These are phyloP conservation scores for Fraxinus sp. DNA, from an alignment of 305 asterid genomes.

Conservation along the genomic window DNA sequence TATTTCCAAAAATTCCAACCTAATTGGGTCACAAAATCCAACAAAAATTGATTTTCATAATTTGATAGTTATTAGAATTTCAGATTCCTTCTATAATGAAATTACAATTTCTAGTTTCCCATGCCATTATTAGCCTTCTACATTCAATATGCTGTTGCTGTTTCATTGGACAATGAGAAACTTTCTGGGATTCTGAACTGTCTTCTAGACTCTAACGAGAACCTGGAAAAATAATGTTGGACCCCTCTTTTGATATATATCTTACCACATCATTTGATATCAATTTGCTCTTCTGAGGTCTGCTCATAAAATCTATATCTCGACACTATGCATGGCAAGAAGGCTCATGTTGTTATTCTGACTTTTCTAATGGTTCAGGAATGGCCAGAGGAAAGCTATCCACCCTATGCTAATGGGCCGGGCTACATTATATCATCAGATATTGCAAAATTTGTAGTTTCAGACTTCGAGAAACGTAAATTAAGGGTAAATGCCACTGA, in stretches of 20 bases:
- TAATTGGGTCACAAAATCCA: too few relatives aligned
- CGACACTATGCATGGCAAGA: background rate
- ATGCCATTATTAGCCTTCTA: background rate
- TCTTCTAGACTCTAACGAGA: background rate
- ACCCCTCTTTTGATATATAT: background rate
- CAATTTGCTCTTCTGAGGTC: background rate
- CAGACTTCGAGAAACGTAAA: constrained; percentile 61
- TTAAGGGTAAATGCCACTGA: constrained; percentile 44
- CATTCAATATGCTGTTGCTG: background rate
- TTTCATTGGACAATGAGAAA: background rate
- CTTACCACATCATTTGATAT: background rate
- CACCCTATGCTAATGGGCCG: constrained; percentile 88
- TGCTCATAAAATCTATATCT: background rate
- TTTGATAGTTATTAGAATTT: background rate
- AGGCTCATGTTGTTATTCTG: background rate
- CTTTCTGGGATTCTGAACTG: background rate
- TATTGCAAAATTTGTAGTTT: constrained; percentile 54
- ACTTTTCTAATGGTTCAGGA: constrained; percentile 44
- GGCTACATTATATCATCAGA: constrained; percentile 80
- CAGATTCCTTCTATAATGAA: background rate
- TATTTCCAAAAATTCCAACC: too few relatives aligned
- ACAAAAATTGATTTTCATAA: background rate
- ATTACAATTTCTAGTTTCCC: background rate
- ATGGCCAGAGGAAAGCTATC: constrained; percentile 91
- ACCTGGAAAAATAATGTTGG: background rate